Evolutionary conservation across 768 basidiomycete species (phyloP).

Genomic region (Tremella mesenterica): DNA sequence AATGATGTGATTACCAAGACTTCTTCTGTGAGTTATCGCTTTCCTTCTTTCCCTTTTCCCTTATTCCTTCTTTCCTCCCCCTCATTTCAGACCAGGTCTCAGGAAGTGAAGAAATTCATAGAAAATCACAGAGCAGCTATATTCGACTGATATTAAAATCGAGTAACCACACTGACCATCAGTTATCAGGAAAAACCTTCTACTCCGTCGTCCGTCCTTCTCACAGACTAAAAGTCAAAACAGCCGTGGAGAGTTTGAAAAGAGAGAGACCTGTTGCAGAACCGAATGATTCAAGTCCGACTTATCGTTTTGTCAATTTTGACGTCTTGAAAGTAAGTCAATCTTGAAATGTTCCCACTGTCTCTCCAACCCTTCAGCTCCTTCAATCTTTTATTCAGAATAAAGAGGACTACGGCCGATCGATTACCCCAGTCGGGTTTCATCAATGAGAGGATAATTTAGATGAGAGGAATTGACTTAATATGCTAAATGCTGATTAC

Average conservation of each 20-base stretch:
- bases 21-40: conserved; percentile 11
- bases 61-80: background rate
- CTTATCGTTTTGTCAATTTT: conserved; percentile 27
- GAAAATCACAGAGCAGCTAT: too few species aligned
- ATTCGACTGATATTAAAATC: too few species aligned
- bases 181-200: conserved; percentile 29
- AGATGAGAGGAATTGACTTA: background rate
- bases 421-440: background rate
- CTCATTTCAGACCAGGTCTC: too few species aligned
- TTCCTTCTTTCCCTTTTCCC: background rate
- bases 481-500: too few species aligned
- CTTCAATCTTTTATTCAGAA: too few species aligned
- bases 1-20: conserved; percentile 28
- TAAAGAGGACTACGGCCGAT: background rate
- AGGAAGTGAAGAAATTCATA: too few species aligned
- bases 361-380: too few species aligned
- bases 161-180: background rate
- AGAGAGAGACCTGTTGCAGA: conserved; percentile 20
- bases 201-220: conserved; percentile 30
- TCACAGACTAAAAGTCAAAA: conserved; percentile 21
- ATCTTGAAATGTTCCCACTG: background rate
- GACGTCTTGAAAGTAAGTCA: conserved; percentile 25
- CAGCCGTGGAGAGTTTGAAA: conserved; percentile 29
- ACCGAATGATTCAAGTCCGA: conserved; percentile 14
- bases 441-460: too few species aligned